phyloP scores from a whole-genome alignment of 1,139 yeast genomes.

The Yamadazyma mexicana region DNA sequence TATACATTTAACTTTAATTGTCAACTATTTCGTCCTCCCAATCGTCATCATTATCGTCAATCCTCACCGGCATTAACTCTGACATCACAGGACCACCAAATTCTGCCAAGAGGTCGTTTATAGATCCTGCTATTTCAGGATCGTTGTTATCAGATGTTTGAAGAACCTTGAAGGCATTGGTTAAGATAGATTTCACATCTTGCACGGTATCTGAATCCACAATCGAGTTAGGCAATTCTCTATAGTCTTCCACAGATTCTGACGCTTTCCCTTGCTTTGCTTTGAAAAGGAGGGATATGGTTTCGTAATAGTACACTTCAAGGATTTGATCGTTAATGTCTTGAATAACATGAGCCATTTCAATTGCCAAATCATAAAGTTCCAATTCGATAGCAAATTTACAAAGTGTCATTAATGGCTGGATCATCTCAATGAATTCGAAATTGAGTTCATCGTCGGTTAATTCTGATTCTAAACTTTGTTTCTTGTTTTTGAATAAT shows the following conservation, averaged over 20 bases:
- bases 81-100: conserved; percentile 61
- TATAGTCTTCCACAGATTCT: conserved; percentile 41
- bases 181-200: conserved; percentile 55
- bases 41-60: conserved; percentile 40
- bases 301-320: conserved; percentile 80
- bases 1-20: conserved; percentile 13
- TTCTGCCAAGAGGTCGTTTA: conserved; percentile 48
- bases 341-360: conserved; percentile 59
- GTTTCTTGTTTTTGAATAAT: conserved; percentile 54
- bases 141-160: conserved; percentile 46
- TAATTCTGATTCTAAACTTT: conserved; percentile 48
- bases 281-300: conserved; percentile 65
- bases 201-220: conserved; percentile 30
- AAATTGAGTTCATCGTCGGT: conserved; percentile 30
- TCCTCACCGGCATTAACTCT: conserved; percentile 45
- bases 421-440: conserved; percentile 63
- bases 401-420: conserved; percentile 68
- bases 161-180: conserved; percentile 54
- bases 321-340: conserved; percentile 82
- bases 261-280: conserved; percentile 39
- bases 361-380: conserved; percentile 61
- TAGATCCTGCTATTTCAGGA: conserved; percentile 54
- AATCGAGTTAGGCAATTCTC: conserved; percentile 34
- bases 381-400: conserved; percentile 80
- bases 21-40: conserved; percentile 48